Evolutionary conservation across 2,329 filamentous ascomycete species (phyloP).

Genomic region (Raffaelea arxii): DNA sequence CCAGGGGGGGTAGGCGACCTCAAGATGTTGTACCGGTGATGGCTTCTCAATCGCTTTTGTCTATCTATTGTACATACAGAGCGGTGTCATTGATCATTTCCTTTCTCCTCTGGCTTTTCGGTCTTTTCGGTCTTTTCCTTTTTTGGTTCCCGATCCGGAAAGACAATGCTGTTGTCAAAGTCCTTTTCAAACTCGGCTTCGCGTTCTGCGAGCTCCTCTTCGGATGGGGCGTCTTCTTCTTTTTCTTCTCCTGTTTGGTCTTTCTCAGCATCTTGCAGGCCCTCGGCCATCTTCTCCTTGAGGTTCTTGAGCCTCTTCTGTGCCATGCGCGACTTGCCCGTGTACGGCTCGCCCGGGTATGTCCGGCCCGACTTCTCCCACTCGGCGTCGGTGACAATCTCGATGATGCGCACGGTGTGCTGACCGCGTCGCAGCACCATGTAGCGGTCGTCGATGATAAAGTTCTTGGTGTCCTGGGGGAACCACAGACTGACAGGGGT

Average conservation of each 20-base stretch:
- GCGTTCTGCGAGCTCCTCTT: no score
- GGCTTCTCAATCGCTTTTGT: not conserved
- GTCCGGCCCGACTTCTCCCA: conserved; percentile 37
- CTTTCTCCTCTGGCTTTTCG: not conserved
- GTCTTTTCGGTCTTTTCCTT: not conserved
- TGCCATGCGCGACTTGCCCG: conserved; percentile 36
- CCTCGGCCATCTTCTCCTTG: conserved; percentile 19
- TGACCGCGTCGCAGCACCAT: conserved; percentile 55
- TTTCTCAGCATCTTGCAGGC: no score
- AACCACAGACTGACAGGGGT: conserved; percentile 51
- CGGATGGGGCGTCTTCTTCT: no score
- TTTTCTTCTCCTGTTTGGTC: not conserved
- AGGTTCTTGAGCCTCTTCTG: conserved; percentile 25
- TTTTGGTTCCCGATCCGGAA: no score
- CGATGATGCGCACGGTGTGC: conserved; percentile 51
- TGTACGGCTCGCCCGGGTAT: conserved; percentile 44
- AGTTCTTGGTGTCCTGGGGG: conserved; percentile 46
- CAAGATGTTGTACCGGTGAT: conserved; percentile 41
- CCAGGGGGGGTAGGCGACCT: conserved; percentile 42
- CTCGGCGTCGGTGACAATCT: conserved; percentile 47
- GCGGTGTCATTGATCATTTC: not conserved
- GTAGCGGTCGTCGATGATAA: conserved; percentile 48
- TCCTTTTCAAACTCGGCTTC: no score
- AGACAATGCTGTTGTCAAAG: no score
- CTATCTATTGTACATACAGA: not conserved